phyloP scores from a whole-genome alignment of 352 stramenopile genomes.

The Pythium aquatile region DNA sequence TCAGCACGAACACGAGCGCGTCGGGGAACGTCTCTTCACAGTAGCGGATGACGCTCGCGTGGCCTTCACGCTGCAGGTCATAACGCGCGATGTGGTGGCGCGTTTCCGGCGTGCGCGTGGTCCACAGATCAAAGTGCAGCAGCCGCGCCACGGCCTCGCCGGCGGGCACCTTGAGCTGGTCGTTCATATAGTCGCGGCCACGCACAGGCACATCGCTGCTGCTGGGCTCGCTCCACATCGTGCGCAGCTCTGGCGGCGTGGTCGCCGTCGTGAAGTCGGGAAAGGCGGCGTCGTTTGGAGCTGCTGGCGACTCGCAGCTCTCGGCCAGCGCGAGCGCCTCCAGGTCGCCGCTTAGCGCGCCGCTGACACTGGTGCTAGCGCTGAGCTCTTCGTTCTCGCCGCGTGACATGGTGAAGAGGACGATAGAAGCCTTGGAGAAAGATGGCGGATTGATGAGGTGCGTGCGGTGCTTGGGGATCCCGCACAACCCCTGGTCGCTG shows the following conservation, averaged over 20 bases:
- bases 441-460: constrained; percentile 8
- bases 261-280: constrained; percentile 33
- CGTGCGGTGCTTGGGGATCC: constrained; percentile 8
- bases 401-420: constrained; percentile 15
- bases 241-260: constrained; percentile 37
- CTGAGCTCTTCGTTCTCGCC: constrained; percentile 24
- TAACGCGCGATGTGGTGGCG: constrained; percentile 57
- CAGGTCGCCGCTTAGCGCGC: constrained; percentile 18
- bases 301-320: constrained; percentile 9
- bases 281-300: background rate
- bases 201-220: constrained; percentile 50
- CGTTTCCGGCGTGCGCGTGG: constrained; percentile 35
- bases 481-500: background rate
- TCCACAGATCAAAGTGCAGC: constrained; percentile 70
- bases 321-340: constrained; percentile 17
- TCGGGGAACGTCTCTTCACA: constrained; percentile 44
- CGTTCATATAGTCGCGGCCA: constrained; percentile 50
- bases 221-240: constrained; percentile 64
- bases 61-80: constrained; percentile 36
- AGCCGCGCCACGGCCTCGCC: constrained; percentile 35
- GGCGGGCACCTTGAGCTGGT: constrained; percentile 46
- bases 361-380: constrained; percentile 15
- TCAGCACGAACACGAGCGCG: constrained; percentile 84
- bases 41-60: constrained; percentile 50
- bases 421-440: background rate